These are phyloP conservation scores for Streptanthus diversifolius DNA, from an alignment of 345 rosid species.

Conservation along the genomic window DNA sequence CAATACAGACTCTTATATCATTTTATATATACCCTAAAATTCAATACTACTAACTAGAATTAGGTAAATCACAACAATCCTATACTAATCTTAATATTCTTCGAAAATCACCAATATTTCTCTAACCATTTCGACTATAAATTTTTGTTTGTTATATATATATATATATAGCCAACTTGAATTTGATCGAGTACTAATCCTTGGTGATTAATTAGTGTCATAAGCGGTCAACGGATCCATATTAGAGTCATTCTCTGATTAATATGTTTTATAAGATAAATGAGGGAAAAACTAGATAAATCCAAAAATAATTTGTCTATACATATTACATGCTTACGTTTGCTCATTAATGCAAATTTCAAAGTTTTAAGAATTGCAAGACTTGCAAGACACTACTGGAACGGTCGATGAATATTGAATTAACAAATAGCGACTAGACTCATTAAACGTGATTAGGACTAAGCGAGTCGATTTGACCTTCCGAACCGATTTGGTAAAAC, in stretches of 20 bases:
- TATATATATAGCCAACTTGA: slow-evolving; percentile 3
- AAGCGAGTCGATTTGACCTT: no score
- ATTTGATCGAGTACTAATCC: background rate
- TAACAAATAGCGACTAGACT: background rate
- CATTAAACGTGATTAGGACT: background rate
- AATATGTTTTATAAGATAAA: background rate
- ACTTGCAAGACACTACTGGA: background rate
- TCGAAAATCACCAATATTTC: background rate
- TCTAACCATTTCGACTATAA: no score
- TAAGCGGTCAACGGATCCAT: background rate
- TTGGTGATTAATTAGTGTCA: background rate
- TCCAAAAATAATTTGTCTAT: background rate
- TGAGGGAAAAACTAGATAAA: background rate
- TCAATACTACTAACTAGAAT: background rate
- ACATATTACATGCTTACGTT: background rate
- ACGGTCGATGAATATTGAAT: background rate
- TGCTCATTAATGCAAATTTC: background rate
- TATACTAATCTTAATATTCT: background rate
- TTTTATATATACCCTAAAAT: background rate
- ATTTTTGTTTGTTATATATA: no score
- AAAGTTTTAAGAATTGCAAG: background rate
- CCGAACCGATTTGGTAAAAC: background rate
- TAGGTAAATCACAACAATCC: background rate
- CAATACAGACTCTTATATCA: background rate
- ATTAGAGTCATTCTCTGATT: background rate